Percentiles rank a stretch among this genome's conserved stretches.
These are phyloP conservation scores for Volvox reticuliferus DNA, from an alignment of 139 green algal genomes.

Conservation along the genomic window DNA sequence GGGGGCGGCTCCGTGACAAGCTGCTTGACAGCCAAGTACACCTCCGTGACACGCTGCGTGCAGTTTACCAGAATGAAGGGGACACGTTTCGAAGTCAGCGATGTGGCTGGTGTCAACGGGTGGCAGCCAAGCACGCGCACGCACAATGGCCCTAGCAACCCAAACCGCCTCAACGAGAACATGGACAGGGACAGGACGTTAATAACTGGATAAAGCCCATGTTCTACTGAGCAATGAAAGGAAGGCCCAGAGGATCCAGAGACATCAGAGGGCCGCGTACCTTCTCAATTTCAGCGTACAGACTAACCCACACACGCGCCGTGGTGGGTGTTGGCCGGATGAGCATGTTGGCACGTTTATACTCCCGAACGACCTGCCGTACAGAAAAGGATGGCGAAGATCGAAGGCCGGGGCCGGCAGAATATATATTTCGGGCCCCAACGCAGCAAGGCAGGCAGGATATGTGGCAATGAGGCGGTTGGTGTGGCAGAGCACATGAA, in stretches of 20 bases:
- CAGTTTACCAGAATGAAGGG: no score
- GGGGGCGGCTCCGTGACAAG: slow-evolving; percentile 45
- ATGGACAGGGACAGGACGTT: neutral
- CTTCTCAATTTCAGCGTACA: slow-evolving; percentile 64
- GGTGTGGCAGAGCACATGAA: no score
- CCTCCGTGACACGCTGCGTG: slow-evolving; percentile 51
- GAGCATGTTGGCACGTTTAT: slow-evolving; percentile 50
- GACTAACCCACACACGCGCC: slow-evolving; percentile 50
- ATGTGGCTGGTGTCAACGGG: neutral
- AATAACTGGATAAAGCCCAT: no score
- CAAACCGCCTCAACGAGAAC: neutral
- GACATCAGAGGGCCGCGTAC: neutral
- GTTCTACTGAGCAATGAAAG: neutral
- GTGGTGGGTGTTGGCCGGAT: slow-evolving; percentile 45
- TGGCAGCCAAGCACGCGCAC: neutral
- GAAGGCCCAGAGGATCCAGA: neutral
- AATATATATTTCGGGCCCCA: no score
- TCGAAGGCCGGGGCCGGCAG: no score
- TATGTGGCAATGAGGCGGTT: no score
- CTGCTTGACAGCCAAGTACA: slow-evolving; percentile 37
- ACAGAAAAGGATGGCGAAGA: neutral
- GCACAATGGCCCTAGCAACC: neutral
- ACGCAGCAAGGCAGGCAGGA: no score
- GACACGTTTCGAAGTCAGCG: neutral
- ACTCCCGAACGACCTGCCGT: slow-evolving; percentile 52